Percentiles rank a stretch among this genome's conserved stretches.
These are phyloP conservation scores for Hortiboletus rubellus DNA, from an alignment of 1,284 basidiomycete genomes.

Conservation along the genomic window DNA sequence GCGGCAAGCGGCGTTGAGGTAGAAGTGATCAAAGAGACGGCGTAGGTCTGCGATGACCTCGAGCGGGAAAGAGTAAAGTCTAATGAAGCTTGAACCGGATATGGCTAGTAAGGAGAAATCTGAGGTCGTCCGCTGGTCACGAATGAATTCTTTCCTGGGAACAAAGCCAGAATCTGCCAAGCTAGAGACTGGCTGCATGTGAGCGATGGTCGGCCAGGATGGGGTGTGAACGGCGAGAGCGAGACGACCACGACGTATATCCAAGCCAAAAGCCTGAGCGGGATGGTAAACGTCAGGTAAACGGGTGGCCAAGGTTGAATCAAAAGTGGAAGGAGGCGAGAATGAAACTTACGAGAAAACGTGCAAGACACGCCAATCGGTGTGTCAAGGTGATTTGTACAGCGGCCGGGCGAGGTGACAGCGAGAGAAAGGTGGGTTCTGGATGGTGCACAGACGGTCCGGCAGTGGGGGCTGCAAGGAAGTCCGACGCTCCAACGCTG, in stretches of 20 bases:
- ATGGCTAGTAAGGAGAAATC: constrained; percentile 68
- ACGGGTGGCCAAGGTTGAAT: constrained; percentile 36
- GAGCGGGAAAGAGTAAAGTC: constrained; percentile 66
- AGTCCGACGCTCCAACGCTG: constrained; percentile 15
- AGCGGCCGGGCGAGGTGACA: constrained; percentile 10
- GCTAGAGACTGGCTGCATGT: constrained; percentile 35
- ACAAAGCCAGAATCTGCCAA: constrained; percentile 49
- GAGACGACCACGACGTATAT: constrained; percentile 28
- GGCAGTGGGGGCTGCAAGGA: neutral
- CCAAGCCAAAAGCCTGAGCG: constrained; percentile 25
- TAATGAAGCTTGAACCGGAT: constrained; percentile 58
- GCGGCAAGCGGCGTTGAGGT: constrained; percentile 46
- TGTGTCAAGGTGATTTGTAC: constrained; percentile 13
- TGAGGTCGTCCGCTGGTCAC: constrained; percentile 53
- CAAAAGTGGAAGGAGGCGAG: constrained; percentile 32
- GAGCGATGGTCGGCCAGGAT: constrained; percentile 28
- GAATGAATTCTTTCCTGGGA: constrained; percentile 70
- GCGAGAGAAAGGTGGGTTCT: constrained; percentile 1
- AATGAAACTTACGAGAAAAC: constrained; percentile 34
- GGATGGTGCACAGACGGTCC: constrained; percentile 17
- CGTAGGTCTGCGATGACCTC: constrained; percentile 53
- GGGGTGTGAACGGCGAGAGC: constrained; percentile 23
- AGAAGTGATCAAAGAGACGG: constrained; percentile 51
- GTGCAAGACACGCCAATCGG: constrained; percentile 34
- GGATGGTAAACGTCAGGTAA: constrained; percentile 42